Evolutionary conservation across 768 basidiomycete genomes (phyloP).

Genomic region (Suillus subaureus): DNA sequence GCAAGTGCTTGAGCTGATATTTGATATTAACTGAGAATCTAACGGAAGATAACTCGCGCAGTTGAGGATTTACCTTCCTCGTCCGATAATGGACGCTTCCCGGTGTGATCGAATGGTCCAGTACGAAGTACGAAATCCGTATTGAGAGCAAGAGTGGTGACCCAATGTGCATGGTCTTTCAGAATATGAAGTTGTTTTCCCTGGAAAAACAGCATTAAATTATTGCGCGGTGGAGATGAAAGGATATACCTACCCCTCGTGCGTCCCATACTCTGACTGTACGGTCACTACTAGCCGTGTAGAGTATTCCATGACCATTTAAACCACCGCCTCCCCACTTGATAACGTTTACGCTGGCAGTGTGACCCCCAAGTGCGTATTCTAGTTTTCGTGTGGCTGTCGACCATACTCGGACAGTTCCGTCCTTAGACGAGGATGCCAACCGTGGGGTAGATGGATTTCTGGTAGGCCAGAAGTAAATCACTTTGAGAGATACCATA

Average conservation of each 20-base stretch:
- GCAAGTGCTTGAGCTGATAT: constrained; percentile 73
- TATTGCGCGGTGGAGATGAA: neutral
- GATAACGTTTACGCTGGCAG: constrained; percentile 92
- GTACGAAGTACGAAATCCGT: constrained; percentile 95
- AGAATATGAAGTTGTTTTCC: constrained; percentile 83
- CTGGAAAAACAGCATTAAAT: constrained; percentile 38
- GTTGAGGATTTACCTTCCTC: constrained; percentile 65
- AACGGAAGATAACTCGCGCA: neutral
- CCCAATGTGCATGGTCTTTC: constrained; percentile 98
- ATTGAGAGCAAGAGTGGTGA: constrained; percentile 93
- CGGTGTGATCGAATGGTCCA: constrained; percentile 90
- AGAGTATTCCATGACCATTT: constrained; percentile 69
- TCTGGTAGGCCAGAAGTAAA: constrained; percentile 39
- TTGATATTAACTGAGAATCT: neutral
- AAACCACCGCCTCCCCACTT: constrained; percentile 92
- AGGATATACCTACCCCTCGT: constrained; percentile 52
- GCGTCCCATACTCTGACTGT: constrained; percentile 96
- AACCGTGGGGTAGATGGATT: constrained; percentile 80
- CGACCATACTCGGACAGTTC: constrained; percentile 95
- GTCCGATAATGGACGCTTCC: constrained; percentile 76
- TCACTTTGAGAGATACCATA: constrained; percentile 9
- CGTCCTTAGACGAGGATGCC: constrained; percentile 95
- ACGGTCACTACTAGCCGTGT: constrained; percentile 93
- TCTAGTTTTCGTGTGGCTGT: constrained; percentile 68
- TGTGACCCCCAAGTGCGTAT: constrained; percentile 90